Evolutionary conservation across 2,329 filamentous ascomycete species (phyloP).

Genomic region (Talaromyces verruculosus): DNA sequence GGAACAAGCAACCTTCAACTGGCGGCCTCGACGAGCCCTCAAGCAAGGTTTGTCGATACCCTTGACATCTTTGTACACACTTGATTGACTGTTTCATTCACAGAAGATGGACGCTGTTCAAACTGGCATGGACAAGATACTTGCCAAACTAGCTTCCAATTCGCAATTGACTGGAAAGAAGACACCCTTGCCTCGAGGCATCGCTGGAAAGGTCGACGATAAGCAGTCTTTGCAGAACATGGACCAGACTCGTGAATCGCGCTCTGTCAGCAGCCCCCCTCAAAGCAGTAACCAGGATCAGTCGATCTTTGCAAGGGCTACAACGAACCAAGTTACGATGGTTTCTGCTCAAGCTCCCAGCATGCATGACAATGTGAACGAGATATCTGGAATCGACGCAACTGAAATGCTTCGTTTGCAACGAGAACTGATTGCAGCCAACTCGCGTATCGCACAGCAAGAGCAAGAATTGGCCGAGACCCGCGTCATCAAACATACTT

Average conservation of each 20-base stretch:
- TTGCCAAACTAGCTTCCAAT: slow-evolving; percentile 44
- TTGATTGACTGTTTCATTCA: slow-evolving; percentile 39
- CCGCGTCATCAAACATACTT: slow-evolving; percentile 60
- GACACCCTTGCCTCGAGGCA: slow-evolving; percentile 27
- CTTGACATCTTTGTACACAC: neutral
- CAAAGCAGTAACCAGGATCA: slow-evolving; percentile 24
- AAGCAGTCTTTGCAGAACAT: slow-evolving; percentile 59
- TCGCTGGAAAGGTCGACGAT: slow-evolving; percentile 71
- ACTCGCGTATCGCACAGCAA: slow-evolving; percentile 59
- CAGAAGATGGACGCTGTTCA: slow-evolving; percentile 47
- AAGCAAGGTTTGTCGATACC: slow-evolving; percentile 38
- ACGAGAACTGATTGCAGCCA: slow-evolving; percentile 57
- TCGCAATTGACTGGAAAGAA: slow-evolving; percentile 26
- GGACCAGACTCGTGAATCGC: slow-evolving; percentile 58
- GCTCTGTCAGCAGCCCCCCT: slow-evolving; percentile 31
- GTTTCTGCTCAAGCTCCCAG: slow-evolving; percentile 1
- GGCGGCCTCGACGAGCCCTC: slow-evolving; percentile 29
- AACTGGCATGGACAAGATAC: slow-evolving; percentile 62
- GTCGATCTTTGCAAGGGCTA: slow-evolving; percentile 21
- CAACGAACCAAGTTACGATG: slow-evolving; percentile 22
- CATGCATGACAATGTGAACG: slow-evolving; percentile 9
- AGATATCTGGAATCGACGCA: slow-evolving; percentile 34
- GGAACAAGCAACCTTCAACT: slow-evolving; percentile 31
- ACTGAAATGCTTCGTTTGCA: slow-evolving; percentile 58
- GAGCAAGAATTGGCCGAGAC: slow-evolving; percentile 62